A percentile compares a stretch with the other conserved stretches of the same genome.
Evolutionary conservation across 176 grass and related monocot genomes (phyloP).

Genomic region (Raddia distichophylla): DNA sequence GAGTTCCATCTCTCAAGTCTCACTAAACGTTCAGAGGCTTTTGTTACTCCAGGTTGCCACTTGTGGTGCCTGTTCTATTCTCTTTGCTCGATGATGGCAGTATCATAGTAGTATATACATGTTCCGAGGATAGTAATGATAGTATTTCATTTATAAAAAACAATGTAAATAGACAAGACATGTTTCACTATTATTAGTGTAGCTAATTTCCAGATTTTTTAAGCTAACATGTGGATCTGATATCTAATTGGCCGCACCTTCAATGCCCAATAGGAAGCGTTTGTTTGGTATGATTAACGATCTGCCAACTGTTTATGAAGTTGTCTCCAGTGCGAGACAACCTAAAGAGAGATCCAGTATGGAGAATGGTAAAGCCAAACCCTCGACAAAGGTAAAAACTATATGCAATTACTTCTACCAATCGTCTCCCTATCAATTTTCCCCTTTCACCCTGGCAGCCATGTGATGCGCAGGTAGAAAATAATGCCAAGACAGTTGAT

Average conservation of each 20-base stretch:
- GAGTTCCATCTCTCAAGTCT: background rate
- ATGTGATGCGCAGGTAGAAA: slow-evolving; percentile 48
- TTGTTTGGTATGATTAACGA: slow-evolving; percentile 87
- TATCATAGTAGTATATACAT: background rate
- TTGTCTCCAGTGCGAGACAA: slow-evolving; percentile 54
- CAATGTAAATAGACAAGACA: background rate
- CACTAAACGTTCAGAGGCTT: background rate
- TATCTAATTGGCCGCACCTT: slow-evolving; percentile 11
- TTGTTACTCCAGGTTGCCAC: background rate
- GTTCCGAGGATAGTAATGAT: background rate
- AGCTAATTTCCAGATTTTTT: background rate
- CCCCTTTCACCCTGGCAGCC: slow-evolving; percentile 19
- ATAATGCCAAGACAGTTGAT: slow-evolving; percentile 43
- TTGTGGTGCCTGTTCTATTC: background rate
- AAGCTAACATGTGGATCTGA: background rate
- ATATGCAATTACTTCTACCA: background rate
- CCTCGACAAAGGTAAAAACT: slow-evolving; percentile 51
- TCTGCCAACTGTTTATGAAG: slow-evolving; percentile 76
- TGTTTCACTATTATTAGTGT: background rate
- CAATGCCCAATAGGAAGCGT: slow-evolving; percentile 53
- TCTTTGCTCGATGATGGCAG: background rate
- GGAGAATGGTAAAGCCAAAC: slow-evolving; percentile 68
- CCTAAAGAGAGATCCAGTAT: slow-evolving; percentile 56
- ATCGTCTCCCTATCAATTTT: background rate
- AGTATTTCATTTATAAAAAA: background rate